Evolutionary conservation across 2,329 filamentous ascomycete species (phyloP), one percentile per base, ranked within the genome.

Genomic region (Penicillium capsulatum): DNA sequence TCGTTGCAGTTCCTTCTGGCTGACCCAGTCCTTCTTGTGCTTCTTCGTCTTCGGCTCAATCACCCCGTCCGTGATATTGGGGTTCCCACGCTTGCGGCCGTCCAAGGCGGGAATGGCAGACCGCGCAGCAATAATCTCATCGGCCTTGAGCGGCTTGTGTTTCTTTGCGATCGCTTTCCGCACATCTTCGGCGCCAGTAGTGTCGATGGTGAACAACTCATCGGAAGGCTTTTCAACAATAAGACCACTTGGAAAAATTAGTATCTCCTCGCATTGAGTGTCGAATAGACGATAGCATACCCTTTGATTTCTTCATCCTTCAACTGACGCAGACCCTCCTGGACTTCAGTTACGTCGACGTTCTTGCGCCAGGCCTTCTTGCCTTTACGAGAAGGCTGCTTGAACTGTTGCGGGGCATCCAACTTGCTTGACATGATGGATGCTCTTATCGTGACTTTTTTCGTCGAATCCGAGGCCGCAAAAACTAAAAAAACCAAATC

Each of bases 321-420:
- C 51, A 94, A 72, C 58, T 85, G 77, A 48, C 89, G 83, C 22
- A 98, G 78, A 45, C 92, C 92, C 38, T 84, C 71, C 57, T 91
- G 78, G 17, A 98, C 79, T 47, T 94, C 83, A 17, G 86, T 84
- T 47, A 97, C 79, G 68, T 98, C 88, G 66, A 98, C 88, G 70
- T 98, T 95, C 67, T 97, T 98, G 61, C 92, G 80, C 92, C 92
- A 98, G 20, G 92, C 91, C 72, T 94, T 97, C 70, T 97, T 97
- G 57, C 94, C 92, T 66, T 98, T 98, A 62, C 92, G 79, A 4
- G 91, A 97, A 17, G 89, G 80, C 66, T 98, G 92, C 49, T 80
- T 89, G 68, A 84, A 81, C 53, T 94, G 87, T 48, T 83, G 80
- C 8, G 89, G 90, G 13, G 86, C 84, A 34, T 60, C 54, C 17